Evolutionary conservation across 2,329 filamentous ascomycete genomes (phyloP).

Genomic region (Ceratocystis smalleyi): DNA sequence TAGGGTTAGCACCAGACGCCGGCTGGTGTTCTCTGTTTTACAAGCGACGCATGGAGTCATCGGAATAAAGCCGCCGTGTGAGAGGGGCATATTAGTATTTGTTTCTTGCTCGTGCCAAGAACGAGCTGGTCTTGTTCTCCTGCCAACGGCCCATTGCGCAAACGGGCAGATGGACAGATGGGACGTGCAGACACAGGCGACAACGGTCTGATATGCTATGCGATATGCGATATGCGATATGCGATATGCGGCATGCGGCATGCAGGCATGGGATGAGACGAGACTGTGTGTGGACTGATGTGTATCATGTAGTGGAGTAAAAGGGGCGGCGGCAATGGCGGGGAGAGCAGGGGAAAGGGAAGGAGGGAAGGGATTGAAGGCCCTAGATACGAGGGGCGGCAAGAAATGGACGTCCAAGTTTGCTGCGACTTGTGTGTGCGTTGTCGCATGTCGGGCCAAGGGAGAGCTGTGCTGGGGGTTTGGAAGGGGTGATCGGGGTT

Average conservation of each 20-base stretch:
- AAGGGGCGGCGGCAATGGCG: background rate
- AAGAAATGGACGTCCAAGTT: too few species aligned
- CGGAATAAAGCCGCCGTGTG: too few species aligned
- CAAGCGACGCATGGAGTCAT: background rate
- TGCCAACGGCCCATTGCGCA: background rate
- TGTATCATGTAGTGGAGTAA: background rate
- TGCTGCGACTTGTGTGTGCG: background rate
- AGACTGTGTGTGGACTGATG: background rate
- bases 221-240: background rate
- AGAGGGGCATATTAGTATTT: too few species aligned
- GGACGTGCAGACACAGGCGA: background rate
- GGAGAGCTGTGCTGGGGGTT: background rate
- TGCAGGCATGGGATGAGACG: constrained; percentile 4
- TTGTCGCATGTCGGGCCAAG: background rate
- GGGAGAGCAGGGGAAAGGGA: background rate
- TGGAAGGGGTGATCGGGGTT: background rate
- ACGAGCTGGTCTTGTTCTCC: background rate
- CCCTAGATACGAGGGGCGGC: background rate
- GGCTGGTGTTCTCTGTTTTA: too few species aligned
- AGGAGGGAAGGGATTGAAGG: background rate
- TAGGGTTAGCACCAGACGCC: background rate
- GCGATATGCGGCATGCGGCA: background rate
- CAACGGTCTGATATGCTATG: too few species aligned
- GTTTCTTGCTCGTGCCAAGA: too few species aligned
- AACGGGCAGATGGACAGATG: background rate